Conservation (phyloP, 306 rosid genomes). For the Notholithocarpus densiflorus region DNA sequence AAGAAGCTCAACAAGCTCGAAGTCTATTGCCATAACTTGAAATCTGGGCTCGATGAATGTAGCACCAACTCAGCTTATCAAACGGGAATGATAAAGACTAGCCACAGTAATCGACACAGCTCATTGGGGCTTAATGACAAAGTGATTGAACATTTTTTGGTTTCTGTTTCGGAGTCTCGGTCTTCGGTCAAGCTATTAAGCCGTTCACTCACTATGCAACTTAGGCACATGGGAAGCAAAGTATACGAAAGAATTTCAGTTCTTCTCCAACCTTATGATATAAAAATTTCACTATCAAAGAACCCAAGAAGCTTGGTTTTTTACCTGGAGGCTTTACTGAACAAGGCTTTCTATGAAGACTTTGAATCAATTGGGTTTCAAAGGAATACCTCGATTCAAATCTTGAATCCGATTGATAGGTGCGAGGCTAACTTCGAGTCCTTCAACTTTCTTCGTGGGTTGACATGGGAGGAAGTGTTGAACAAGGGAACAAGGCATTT, state of each 20-base stretch:
- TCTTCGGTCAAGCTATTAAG: constrained; percentile 53
- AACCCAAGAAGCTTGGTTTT: constrained; percentile 59
- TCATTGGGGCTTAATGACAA: background rate
- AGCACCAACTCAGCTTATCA: constrained; percentile 30
- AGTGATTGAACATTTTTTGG: constrained; percentile 57
- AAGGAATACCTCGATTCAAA: constrained; percentile 38
- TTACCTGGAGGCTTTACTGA: constrained; percentile 71
- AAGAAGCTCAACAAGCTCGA: constrained; percentile 90
- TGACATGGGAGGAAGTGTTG: constrained; percentile 91
- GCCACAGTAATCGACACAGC: constrained; percentile 7
- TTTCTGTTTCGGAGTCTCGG: constrained; percentile 69
- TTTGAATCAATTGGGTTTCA: constrained; percentile 76
- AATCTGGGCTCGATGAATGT: constrained; percentile 77
- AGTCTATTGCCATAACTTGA: constrained; percentile 67
- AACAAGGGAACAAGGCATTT: constrained; percentile 87
- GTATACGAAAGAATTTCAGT: constrained; percentile 58
- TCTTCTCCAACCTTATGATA: constrained; percentile 73
- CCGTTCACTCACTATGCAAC: constrained; percentile 73
- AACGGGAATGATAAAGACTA: background rate
- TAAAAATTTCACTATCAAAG: constrained; percentile 49
- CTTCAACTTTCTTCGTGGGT: constrained; percentile 44
- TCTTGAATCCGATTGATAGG: constrained; percentile 61
- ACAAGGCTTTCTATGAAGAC: constrained; percentile 73
- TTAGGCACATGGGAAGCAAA: constrained; percentile 66
- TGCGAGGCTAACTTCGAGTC: constrained; percentile 56